Evolutionary conservation across 1,284 basidiomycete species (phyloP).

Genomic region (Puccinia coronata): DNA sequence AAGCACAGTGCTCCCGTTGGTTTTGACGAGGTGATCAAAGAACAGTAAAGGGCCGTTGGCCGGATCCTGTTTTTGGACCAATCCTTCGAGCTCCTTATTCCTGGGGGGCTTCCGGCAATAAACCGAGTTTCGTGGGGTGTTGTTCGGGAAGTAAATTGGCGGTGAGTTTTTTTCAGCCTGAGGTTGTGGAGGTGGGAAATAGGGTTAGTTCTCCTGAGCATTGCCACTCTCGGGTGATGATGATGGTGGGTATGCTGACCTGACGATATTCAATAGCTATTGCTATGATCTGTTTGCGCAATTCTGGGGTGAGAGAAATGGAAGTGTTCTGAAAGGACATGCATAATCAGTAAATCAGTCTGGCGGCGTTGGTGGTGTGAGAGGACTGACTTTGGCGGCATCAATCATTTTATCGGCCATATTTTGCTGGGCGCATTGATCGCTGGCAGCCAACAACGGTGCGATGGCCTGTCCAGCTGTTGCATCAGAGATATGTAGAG

Average conservation of each 20-base stretch:
- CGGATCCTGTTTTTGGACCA: constrained; percentile 39
- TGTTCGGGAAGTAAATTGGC: background rate
- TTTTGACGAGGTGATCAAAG: constrained; percentile 26
- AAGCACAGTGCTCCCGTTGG: constrained; percentile 30
- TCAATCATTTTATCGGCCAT: constrained; percentile 42
- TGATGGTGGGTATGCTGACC: constrained; percentile 6
- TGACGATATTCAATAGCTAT: constrained; percentile 23
- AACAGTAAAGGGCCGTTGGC: constrained; percentile 16
- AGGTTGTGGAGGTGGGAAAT: no score
- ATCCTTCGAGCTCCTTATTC: constrained; percentile 23
- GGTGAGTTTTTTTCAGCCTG: constrained; percentile 30
- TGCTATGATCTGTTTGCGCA: constrained; percentile 20
- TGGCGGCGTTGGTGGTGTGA: background rate
- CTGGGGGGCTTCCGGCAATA: constrained; percentile 34
- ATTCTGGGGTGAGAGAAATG: no score
- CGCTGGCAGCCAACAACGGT: constrained; percentile 21
- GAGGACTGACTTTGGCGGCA: constrained; percentile 29
- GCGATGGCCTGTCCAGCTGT: constrained; percentile 40
- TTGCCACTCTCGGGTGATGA: no score
- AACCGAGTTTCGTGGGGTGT: constrained; percentile 24
- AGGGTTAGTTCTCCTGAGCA: no score
- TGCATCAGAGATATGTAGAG: background rate
- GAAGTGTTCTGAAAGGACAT: no score
- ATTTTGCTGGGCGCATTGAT: constrained; percentile 40
- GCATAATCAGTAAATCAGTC: background rate